phyloP scores from a whole-genome alignment of 805 yeast genomes.

The Starmera pachycereana region DNA sequence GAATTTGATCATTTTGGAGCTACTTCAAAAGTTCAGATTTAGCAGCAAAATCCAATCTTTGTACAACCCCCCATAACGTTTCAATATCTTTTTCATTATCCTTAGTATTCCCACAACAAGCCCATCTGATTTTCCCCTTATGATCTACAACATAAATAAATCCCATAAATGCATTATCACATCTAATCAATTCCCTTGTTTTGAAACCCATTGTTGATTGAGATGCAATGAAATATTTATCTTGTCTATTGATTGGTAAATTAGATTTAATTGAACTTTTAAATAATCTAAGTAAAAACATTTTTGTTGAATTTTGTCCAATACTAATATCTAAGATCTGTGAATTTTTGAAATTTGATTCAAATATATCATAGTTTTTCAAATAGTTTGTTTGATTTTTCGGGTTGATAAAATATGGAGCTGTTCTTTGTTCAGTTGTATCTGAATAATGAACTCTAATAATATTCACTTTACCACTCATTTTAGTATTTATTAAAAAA shows the following conservation, averaged over 20 bases:
- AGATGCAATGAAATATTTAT: slow-evolving; percentile 54
- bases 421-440: slow-evolving; percentile 60
- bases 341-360: slow-evolving; percentile 34
- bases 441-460: slow-evolving; percentile 57
- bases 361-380: slow-evolving; percentile 27
- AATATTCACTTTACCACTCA: slow-evolving; percentile 46
- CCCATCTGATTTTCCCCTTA: slow-evolving; percentile 78
- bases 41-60: slow-evolving; percentile 44
- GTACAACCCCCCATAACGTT: slow-evolving; percentile 55
- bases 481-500: slow-evolving; percentile 21
- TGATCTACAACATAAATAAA: slow-evolving; percentile 72
- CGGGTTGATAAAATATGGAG: slow-evolving; percentile 38
- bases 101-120: slow-evolving; percentile 72
- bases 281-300: slow-evolving; percentile 47
- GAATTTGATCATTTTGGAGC: too few relatives aligned
- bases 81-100: slow-evolving; percentile 43
- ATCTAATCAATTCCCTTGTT: slow-evolving; percentile 45
- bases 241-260: slow-evolving; percentile 39
- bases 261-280: slow-evolving; percentile 31
- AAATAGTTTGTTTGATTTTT: slow-evolving; percentile 32
- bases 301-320: slow-evolving; percentile 66
- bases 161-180: slow-evolving; percentile 75
- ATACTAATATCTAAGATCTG: slow-evolving; percentile 72
- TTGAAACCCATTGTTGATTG: slow-evolving; percentile 47
- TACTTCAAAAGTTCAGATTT: slow-evolving; percentile 3